Base-by-base conservation (phyloP, 2,329 filamentous ascomycete species). In the Geosmithia putterillii region DNA sequence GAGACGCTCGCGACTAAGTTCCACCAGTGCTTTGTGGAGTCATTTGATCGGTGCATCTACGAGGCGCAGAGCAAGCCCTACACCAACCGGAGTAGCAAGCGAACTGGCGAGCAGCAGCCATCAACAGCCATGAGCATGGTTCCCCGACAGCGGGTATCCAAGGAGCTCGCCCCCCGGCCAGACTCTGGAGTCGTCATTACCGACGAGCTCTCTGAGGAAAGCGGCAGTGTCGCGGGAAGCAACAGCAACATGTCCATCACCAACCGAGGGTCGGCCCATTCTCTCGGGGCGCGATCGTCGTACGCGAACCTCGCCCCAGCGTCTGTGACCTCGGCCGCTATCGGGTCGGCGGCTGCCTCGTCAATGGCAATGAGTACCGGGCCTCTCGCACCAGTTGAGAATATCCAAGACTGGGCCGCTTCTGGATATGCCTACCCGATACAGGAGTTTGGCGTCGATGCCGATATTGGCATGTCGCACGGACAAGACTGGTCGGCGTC, bases 61-160 rank as follows among this genome's bases (percentile, higher is more conserved):
- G 50, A 56, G 19, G 62, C 62, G 0, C 58, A 62, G 42, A 60
- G 46, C 37, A 62, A 59, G 56, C 63, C 62, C 1, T 66, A 66
- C 45, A 54, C 59, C 2, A 65, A 65, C 45, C 52, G 63, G 10
- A 65, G 63, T 48, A 65, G 65, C 52, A 65, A 64, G 46, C 60
- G 59, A 45, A 56, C 28, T 32, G 32, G 21, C 22, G 42, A 43
- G 39, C 43, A 43, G n/a, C 40, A 32, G 28, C 28, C 28, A 14
- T 32, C 28, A 12, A 32, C 28, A 32, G 28, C 28, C 6, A 32
- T 32, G 28, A 32, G 15, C 15, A 12, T 14, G 28, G 10, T 32
- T 32, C 28, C 28, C 5, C 28, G 28, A 14, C 28, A 32, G 28
- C 28, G 28, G 15, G 28, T 32, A 12, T 37, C 49, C 4, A 50